These are phyloP conservation scores for Nissolia schottii DNA, from an alignment of 306 rosid species.

Conservation along the genomic window DNA sequence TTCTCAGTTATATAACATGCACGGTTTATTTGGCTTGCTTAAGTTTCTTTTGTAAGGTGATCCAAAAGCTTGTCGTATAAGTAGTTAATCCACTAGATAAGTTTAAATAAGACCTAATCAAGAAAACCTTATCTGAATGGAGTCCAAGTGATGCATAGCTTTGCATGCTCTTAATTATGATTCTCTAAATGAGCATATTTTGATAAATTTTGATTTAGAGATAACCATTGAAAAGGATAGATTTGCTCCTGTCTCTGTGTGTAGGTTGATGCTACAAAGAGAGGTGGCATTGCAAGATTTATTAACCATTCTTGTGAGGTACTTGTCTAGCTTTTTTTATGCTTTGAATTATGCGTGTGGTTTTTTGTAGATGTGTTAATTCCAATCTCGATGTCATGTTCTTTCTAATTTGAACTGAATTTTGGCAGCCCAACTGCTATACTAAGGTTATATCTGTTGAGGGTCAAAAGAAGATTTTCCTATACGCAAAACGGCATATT, in stretches of 20 bases:
- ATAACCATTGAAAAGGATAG: constrained; percentile 11
- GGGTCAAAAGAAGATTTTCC: constrained; percentile 87
- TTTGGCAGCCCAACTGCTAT: constrained; percentile 95
- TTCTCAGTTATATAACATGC: not conserved
- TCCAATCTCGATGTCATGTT: constrained; percentile 11
- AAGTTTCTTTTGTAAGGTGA: not conserved
- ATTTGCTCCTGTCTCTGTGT: constrained; percentile 24
- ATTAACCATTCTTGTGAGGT: constrained; percentile 99
- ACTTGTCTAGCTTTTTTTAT: constrained; percentile 19
- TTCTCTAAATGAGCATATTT: not conserved
- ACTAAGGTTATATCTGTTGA: constrained; percentile 93
- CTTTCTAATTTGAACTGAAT: constrained; percentile 11
- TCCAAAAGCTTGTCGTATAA: not conserved
- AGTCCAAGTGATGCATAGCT: constrained; percentile 1
- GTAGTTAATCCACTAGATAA: not conserved
- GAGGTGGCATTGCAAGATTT: constrained; percentile 95
- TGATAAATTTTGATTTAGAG: not conserved
- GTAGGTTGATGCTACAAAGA: constrained; percentile 98
- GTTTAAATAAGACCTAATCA: constrained; percentile 7
- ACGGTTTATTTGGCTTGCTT: not conserved
- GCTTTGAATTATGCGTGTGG: not conserved
- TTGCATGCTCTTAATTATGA: not conserved
- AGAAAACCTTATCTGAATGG: not conserved
- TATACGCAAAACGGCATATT: constrained; percentile 90
- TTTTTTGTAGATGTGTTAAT: not conserved